Conservation (phyloP, 805 yeast species). For the Saccharomycopsis fodiens region DNA sequence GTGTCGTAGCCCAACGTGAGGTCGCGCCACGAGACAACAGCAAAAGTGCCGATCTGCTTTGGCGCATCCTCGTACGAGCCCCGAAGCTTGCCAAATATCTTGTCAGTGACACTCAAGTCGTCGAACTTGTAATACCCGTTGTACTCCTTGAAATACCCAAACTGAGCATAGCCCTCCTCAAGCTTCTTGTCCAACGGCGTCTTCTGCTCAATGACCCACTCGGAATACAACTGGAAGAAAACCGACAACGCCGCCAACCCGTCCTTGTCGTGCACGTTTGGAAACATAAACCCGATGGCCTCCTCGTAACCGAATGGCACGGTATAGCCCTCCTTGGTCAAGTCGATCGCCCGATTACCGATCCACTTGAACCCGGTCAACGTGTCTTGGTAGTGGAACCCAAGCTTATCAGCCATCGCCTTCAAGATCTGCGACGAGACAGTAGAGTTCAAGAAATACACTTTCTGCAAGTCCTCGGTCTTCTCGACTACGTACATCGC, state of each 20-base stretch:
- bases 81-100: constrained; percentile 52
- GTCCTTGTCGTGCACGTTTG: constrained; percentile 81
- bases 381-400: constrained; percentile 68
- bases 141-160: constrained; percentile 77
- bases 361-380: constrained; percentile 97
- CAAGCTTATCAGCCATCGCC: constrained; percentile 55
- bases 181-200: constrained; percentile 39
- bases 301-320: constrained; percentile 95
- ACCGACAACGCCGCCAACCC: constrained; percentile 77
- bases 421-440: constrained; percentile 82
- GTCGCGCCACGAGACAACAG: constrained; percentile 69
- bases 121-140: constrained; percentile 79
- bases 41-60: constrained; percentile 54
- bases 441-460: constrained; percentile 74
- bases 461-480: constrained; percentile 26
- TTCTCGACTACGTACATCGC: constrained; percentile 52
- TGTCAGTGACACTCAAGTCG: constrained; percentile 41
- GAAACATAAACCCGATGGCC: constrained; percentile 92
- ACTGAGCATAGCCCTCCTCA: constrained; percentile 48
- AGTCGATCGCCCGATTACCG: constrained; percentile 77
- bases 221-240: constrained; percentile 55
- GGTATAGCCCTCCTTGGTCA: constrained; percentile 50
- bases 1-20: constrained; percentile 79
- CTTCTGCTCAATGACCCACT: constrained; percentile 6
- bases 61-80: constrained; percentile 25